Base-by-base conservation (phyloP, 108 stramenopile genomes). In the Bacterosira constricta region DNA sequence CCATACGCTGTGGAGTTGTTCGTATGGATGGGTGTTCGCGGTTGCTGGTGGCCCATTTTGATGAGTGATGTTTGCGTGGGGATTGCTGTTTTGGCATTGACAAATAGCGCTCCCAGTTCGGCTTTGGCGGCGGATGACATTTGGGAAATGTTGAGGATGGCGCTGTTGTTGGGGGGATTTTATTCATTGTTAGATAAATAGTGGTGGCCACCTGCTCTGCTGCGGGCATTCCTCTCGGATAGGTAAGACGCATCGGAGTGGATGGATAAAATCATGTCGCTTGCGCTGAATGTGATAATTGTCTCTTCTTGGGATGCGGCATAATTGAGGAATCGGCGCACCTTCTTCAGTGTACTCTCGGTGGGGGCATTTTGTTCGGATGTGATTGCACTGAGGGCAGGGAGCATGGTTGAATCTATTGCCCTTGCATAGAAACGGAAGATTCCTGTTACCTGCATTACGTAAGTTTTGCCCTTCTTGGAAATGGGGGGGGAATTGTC, bases 341-440 rank as follows among this genome's bases (percentile, higher is more conserved):
- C 49, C 31, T 44, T 58, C 20, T 53, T 42, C 39, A 66, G 47
- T 8, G 71, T 80, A 3, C 30, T 20, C 52, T 41, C 6, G 2
- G 64, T 73, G 9, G 77, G 55, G 36, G 37, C 17, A 12, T n/a
- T n/a, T n/a, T n/a, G n/a, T n/a, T n/a, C n/a, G n/a, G n/a, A n/a
- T n/a, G n/a, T n/a, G 77, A 30, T 71, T 86, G 81, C 34, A 51
- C 38, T 18, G 72, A 29, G 46, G 79, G 81, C 83, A 23, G 80
- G 57, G n/a, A n/a, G n/a, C n/a, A n/a, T n/a, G n/a, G n/a, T n/a
- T n/a, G n/a, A n/a, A n/a, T n/a, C n/a, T n/a, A n/a, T n/a, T 18
- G 74, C 75, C 11, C 84, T 62, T 23, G 75, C 75, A 45, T 82
- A 84, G 41, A 46, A 88, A 11, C 78, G 52, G 36, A 86, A 68